A percentile compares a stretch with the other conserved stretches of the same genome.
Evolutionary conservation across 2,329 filamentous ascomycete genomes (phyloP).

Genomic region (Trichoderma sp.): DNA sequence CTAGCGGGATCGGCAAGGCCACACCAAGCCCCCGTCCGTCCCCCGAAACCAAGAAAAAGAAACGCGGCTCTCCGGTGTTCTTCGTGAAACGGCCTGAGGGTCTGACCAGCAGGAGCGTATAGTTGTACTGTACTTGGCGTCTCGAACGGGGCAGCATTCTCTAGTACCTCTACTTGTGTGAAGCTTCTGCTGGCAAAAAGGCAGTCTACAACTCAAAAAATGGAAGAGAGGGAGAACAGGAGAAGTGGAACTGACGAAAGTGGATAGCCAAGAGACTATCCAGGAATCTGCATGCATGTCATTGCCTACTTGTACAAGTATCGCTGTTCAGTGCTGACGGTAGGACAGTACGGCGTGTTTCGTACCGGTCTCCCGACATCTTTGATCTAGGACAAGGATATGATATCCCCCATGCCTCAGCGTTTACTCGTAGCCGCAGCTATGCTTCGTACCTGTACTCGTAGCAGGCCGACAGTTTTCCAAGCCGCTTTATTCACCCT

Average conservation of each 20-base stretch:
- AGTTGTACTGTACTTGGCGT: background rate
- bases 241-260: background rate
- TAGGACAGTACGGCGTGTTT: background rate
- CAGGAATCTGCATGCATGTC: slow-evolving; percentile 19
- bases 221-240: background rate
- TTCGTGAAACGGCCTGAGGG: background rate
- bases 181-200: background rate
- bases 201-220: background rate
- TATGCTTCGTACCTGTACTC: background rate
- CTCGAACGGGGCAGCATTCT: background rate
- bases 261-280: background rate
- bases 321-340: slow-evolving; percentile 7
- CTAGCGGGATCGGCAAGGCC: background rate
- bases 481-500: background rate
- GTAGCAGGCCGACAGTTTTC: background rate
- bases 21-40: background rate
- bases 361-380: background rate
- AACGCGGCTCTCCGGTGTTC: background rate
- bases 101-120: background rate
- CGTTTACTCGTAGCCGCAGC: background rate
- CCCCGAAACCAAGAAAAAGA: background rate
- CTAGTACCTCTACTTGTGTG: background rate
- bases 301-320: slow-evolving; percentile 3
- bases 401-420: background rate
- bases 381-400: background rate